Percentiles rank a stretch among this genome's conserved stretches.
These are phyloP conservation scores for Cladosporium sp. DNA, from an alignment of 2,329 filamentous ascomycete genomes.

Conservation along the genomic window DNA sequence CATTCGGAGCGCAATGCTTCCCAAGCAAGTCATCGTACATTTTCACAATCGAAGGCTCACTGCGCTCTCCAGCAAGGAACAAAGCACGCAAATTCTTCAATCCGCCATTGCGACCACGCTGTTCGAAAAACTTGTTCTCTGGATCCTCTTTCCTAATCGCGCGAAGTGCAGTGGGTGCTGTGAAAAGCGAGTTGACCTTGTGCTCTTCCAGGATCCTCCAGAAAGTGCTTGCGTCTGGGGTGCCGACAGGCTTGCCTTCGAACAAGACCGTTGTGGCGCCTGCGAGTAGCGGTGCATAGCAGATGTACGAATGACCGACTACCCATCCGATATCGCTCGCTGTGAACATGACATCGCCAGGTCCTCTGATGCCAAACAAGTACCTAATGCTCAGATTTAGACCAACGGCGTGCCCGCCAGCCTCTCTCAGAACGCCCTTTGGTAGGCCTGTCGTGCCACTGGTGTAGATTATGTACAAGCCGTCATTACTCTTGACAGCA, in stretches of 20 bases:
- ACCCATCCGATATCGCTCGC: slow-evolving; percentile 92
- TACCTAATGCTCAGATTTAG: slow-evolving; percentile 80
- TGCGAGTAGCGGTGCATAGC: slow-evolving; percentile 82
- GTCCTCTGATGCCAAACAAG: slow-evolving; percentile 77
- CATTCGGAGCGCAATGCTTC: slow-evolving; percentile 63
- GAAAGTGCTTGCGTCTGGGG: slow-evolving; percentile 81
- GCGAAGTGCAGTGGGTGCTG: slow-evolving; percentile 81
- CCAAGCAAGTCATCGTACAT: slow-evolving; percentile 75
- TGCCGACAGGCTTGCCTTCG: slow-evolving; percentile 92
- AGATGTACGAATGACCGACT: slow-evolving; percentile 80
- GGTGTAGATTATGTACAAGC: slow-evolving; percentile 89
- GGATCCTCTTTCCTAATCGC: slow-evolving; percentile 87
- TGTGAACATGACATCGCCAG: slow-evolving; percentile 78
- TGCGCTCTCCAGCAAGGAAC: slow-evolving; percentile 86
- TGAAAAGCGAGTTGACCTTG: slow-evolving; percentile 80
- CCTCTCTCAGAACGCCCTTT: slow-evolving; percentile 80
- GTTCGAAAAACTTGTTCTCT: slow-evolving; percentile 64
- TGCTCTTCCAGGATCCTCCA: slow-evolving; percentile 86
- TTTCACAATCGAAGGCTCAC: slow-evolving; percentile 79
- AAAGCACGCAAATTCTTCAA: slow-evolving; percentile 71
- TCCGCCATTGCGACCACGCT: slow-evolving; percentile 66
- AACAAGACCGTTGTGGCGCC: slow-evolving; percentile 86
- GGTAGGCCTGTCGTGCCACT: slow-evolving; percentile 78
- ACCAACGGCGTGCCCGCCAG: slow-evolving; percentile 83
- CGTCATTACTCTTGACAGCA: slow-evolving; percentile 73